Evolutionary conservation across 2,329 filamentous ascomycete species (phyloP).

Genomic region (Ophiostoma fasciatum): DNA sequence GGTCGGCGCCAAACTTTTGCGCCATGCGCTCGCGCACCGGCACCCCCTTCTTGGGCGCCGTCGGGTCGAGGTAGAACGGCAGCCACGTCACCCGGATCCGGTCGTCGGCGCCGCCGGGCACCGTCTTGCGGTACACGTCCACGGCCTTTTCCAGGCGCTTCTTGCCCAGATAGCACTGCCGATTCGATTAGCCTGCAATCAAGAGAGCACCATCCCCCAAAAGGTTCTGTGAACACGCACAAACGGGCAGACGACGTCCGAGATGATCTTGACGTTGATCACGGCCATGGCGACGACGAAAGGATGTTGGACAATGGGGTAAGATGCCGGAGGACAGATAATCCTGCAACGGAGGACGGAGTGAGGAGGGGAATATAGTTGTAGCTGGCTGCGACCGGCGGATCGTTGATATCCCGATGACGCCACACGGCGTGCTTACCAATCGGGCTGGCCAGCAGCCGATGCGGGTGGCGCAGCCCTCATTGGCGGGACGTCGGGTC

Average conservation of each 20-base stretch:
- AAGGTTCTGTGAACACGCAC: conserved; percentile 17
- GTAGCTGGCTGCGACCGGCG: neutral
- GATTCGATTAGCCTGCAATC: too few relatives aligned
- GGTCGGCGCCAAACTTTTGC: conserved; percentile 50
- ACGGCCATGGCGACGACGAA: conserved; percentile 41
- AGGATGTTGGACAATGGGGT: neutral
- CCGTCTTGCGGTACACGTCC: conserved; percentile 42
- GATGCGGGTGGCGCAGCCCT: too few relatives aligned
- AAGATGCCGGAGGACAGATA: too few relatives aligned
- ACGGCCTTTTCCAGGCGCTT: conserved; percentile 62
- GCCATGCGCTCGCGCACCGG: conserved; percentile 38
- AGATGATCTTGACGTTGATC: conserved; percentile 63
- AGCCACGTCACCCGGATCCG: conserved; percentile 62
- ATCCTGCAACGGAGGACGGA: neutral
- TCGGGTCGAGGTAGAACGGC: conserved; percentile 68
- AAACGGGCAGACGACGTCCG: conserved; percentile 66
- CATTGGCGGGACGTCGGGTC: too few relatives aligned
- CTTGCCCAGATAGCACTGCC: conserved; percentile 66
- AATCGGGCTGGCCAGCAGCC: neutral
- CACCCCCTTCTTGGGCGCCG: conserved; percentile 31
- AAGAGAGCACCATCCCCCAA: too few relatives aligned
- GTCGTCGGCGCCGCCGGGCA: conserved; percentile 44
- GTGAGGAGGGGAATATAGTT: neutral
- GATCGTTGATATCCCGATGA: too few relatives aligned
- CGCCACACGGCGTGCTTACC: conserved; percentile 5